phyloP scores from a whole-genome alignment of 805 yeast species.

The Yamadazyma scolyti region DNA sequence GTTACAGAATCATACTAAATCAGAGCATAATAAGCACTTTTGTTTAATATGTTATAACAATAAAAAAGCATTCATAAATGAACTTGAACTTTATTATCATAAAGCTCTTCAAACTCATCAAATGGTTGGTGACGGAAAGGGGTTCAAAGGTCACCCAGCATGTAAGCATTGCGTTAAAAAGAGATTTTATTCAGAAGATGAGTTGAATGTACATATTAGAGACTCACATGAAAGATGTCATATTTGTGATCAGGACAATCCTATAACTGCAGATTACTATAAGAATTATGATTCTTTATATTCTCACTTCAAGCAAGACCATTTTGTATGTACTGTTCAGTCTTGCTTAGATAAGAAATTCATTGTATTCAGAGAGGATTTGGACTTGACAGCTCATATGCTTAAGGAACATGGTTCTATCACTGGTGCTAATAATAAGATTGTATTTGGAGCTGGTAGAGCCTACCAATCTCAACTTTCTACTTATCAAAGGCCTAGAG shows the following conservation, averaged over 20 bases:
- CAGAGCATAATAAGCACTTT: slow-evolving; percentile 57
- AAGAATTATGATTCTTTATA: slow-evolving; percentile 71
- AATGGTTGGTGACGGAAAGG: slow-evolving; percentile 66
- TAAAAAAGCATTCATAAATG: slow-evolving; percentile 74
- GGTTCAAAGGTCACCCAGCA: slow-evolving; percentile 85
- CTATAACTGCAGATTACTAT: slow-evolving; percentile 61
- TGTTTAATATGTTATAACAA: slow-evolving; percentile 78
- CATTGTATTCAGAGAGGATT: slow-evolving; percentile 83
- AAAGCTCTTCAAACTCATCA: slow-evolving; percentile 69
- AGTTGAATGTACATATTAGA: slow-evolving; percentile 75
- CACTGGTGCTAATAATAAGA: slow-evolving; percentile 40
- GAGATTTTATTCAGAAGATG: slow-evolving; percentile 86
- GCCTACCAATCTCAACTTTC: slow-evolving; percentile 61
- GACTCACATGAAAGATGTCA: slow-evolving; percentile 85
- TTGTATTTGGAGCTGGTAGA: slow-evolving; percentile 35
- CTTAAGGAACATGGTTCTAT: slow-evolving; percentile 72
- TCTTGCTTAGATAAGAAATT: slow-evolving; percentile 84
- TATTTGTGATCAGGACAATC: slow-evolving; percentile 74
- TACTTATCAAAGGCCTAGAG: slow-evolving; percentile 40
- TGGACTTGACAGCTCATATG: slow-evolving; percentile 87
- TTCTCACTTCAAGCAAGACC: slow-evolving; percentile 69
- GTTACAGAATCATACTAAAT: slow-evolving; percentile 61
- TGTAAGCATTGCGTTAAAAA: slow-evolving; percentile 76
- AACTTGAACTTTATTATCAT: slow-evolving; percentile 57
- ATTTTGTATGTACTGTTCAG: slow-evolving; percentile 73